phyloP scores from a whole-genome alignment of 768 basidiomycete genomes.

The Lanmaoa rubissima region DNA sequence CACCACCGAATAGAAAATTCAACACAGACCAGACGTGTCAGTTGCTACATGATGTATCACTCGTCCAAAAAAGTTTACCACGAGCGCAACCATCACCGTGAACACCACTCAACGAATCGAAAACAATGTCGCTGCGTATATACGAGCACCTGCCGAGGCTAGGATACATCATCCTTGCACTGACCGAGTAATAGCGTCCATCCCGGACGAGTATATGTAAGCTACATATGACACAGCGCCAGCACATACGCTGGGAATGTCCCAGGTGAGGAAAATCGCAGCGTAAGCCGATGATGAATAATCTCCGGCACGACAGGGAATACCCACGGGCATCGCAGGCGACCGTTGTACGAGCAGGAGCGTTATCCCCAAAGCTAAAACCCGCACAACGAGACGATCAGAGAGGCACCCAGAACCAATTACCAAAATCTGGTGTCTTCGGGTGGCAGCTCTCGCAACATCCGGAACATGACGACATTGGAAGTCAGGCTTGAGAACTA shows the following conservation, averaged over 20 bases:
- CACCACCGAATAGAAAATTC: not conserved
- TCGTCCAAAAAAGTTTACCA: no score
- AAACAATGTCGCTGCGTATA: not conserved
- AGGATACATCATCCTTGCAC: not conserved
- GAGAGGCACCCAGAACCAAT: not conserved
- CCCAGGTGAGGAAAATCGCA: not conserved
- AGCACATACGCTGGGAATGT: not conserved
- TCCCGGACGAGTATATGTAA: conserved; percentile 3
- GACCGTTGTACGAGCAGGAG: not conserved
- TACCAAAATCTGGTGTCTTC: conserved; percentile 44
- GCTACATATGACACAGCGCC: conserved; percentile 1
- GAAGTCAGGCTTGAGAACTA: conserved; percentile 51
- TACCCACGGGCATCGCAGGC: not conserved
- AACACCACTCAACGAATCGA: not conserved
- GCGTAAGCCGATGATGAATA: not conserved
- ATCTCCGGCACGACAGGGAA: not conserved
- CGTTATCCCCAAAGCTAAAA: not conserved
- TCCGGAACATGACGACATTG: conserved; percentile 45
- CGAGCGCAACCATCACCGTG: not conserved
- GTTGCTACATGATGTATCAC: no score
- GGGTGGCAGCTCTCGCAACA: conserved; percentile 35
- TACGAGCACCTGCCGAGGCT: not conserved
- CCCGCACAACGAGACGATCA: not conserved
- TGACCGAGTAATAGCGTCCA: conserved; percentile 8
- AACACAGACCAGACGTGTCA: not conserved